These are phyloP conservation scores for Fraxinus pennsylvanica DNA, from an alignment of 257 asterid species.

Conservation along the genomic window DNA sequence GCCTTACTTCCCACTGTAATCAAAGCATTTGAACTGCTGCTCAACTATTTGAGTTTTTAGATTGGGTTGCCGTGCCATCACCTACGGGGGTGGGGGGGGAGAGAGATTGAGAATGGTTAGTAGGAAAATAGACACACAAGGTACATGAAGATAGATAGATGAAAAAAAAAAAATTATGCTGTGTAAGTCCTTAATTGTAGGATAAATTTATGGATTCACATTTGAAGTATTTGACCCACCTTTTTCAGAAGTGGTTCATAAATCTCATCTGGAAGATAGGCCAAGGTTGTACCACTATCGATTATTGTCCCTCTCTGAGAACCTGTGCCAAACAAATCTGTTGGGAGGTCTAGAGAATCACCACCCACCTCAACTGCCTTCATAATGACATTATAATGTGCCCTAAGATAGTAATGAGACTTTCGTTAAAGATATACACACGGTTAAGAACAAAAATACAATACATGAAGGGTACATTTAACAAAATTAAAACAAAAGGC, in stretches of 20 bases:
- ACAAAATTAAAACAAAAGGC: neutral
- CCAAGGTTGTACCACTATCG: constrained; percentile 95
- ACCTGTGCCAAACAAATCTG: constrained; percentile 46
- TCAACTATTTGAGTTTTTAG: constrained; percentile 62
- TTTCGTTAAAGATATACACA: neutral
- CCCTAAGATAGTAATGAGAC: constrained; percentile 43
- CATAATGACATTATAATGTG: constrained; percentile 68
- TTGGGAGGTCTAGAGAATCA: constrained; percentile 55
- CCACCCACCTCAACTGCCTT: constrained; percentile 82
- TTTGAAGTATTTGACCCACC: constrained; percentile 36
- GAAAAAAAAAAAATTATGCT: constrained; percentile 1
- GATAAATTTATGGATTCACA: neutral
- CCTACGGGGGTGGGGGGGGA: constrained; percentile 25
- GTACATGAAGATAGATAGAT: neutral
- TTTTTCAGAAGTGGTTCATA: constrained; percentile 48
- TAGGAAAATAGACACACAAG: constrained; percentile 11
- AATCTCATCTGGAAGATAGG: constrained; percentile 79
- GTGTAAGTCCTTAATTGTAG: constrained; percentile 10
- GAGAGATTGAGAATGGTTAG: neutral
- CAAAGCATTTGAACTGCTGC: constrained; percentile 65
- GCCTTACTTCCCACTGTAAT: constrained; percentile 68
- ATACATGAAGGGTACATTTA: neutral
- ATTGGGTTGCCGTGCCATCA: constrained; percentile 62
- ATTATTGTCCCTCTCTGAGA: constrained; percentile 65
- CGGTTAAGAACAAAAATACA: neutral